Base-by-base conservation (phyloP, 225 moss, liverwort and hornwort genomes). In the Pleurozium schreberi region DNA sequence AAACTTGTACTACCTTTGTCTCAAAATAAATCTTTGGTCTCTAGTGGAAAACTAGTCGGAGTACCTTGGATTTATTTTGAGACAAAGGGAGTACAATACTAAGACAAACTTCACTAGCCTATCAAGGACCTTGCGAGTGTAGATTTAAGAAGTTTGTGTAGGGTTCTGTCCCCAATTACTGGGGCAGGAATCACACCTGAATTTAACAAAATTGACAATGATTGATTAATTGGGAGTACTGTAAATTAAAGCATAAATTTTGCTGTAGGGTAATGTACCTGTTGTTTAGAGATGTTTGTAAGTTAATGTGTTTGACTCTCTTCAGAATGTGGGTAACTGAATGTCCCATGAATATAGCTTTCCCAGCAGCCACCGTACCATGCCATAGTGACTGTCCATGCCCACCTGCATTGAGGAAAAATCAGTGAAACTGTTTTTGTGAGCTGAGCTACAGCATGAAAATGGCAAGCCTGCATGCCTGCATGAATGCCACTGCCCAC, bases 151-250 rank as follows among this genome's bases (percentile, higher is more conserved):
- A 3, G 5, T 70, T 26, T 26, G 26, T 9, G 26, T 43, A 26
- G 14, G 26, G 42, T 43, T 70, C 42, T 26, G 70, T 15, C 42
- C 42, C 9, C 1, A 15, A 25, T 43, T 70, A 26, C 43, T 15
- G 70, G 26, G 0, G 0, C 5, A 3, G 70, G 15, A 42, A 70
- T 27, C 42, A 15, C 3, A 0, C 26, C 25, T 25, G 2, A 6
- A 15, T 22, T 13, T 4, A 42, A 42, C 8, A 14, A 26, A 70
- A 15, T 42, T 42, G 15, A 70, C 42, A 9, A 70, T 27, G n/a
- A n/a, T n/a, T n/a, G n/a, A n/a, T n/a, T n/a, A 43, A 14, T 71
- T 43, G 71, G 10, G 77, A 38, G 23, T 25, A 15, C 23, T n/a
- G n/a, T n/a, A n/a, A n/a, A n/a, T n/a, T n/a, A 36, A 53, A 38